Evolutionary conservation across 2,329 filamentous ascomycete species (phyloP), one percentile per base, ranked within the genome.

Genomic region (Neocucurbitaria cava): DNA sequence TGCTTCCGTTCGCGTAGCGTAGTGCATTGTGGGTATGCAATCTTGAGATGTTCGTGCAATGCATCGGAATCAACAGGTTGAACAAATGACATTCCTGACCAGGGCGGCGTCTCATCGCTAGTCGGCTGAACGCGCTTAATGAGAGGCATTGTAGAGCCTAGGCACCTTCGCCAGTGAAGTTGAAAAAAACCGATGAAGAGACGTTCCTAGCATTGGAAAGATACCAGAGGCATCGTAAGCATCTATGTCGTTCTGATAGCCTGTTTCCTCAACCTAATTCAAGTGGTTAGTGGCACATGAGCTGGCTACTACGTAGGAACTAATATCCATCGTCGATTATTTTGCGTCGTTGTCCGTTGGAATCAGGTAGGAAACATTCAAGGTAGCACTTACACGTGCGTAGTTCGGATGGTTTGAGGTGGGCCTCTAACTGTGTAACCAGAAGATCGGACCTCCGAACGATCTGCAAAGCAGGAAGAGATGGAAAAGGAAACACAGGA

Each of bases 1-100:
- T 69, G 61, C 31, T 71, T 71, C 15, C 70, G 58, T 42, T 72
- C 58, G 15, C 65, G 56, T 17, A 65, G 50, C 36, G 54, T 69
- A 15, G 43, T 35, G 20, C 59, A 58, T 10, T 62, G n/a, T 8
- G 68, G 64, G 35, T 66, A 71, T 20, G 46, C 41, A 11, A 17
- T 28, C 38, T 55, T 65, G 4, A 73, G 58, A 15, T 55, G 49
- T n/a, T 70, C 67, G 15, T 55, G 52, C 9, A 72, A 46, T 5
- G 35, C 54, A 46, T 73, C 70, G 2, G 70, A 71, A 24, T 61
- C 67, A 1, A 72, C 56, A 1, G 55, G 58, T 17, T 57, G 48
- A 9, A 33, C 55, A 49, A 73, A 72, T 7, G 35, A n/a, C 10
- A 72, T 58, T 4, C 66, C 66, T 10, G 33, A 46, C 70, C 70